Evolutionary conservation across 768 basidiomycete species (phyloP).

Genomic region (Lyophyllum decastes): DNA sequence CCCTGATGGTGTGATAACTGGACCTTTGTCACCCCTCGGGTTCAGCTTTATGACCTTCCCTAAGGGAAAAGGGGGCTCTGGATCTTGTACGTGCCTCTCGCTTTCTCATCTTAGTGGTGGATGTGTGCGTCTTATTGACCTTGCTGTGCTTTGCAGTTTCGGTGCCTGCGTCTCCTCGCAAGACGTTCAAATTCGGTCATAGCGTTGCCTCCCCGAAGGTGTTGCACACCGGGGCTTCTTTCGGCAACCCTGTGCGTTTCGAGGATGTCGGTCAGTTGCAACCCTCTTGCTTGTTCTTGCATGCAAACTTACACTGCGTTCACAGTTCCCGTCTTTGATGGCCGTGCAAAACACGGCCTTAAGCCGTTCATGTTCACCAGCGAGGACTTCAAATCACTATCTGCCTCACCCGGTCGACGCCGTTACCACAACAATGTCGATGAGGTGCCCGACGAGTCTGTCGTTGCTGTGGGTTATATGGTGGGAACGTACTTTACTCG

Average conservation of each 20-base stretch:
- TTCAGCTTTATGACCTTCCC: not conserved
- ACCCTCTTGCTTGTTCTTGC: not conserved
- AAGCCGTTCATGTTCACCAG: not conserved
- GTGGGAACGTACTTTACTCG: not conserved
- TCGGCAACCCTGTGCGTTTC: not conserved
- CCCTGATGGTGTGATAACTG: not conserved
- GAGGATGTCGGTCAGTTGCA: not conserved
- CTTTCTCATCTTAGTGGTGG: not conserved
- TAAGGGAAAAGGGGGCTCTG: conserved; percentile 1
- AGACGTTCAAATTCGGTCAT: not conserved
- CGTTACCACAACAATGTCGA: not conserved
- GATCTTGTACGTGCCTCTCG: not conserved
- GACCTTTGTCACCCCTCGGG: not conserved
- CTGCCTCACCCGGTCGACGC: not conserved
- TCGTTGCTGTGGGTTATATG: conserved; percentile 1
- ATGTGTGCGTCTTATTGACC: not conserved
- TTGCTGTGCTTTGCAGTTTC: not conserved
- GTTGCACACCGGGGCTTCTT: not conserved
- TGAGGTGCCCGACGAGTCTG: not conserved
- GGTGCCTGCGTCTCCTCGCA: not conserved
- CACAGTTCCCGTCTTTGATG: conserved; percentile 12
- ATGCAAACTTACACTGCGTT: not conserved
- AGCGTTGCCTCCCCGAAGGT: not conserved
- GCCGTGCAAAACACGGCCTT: not conserved
- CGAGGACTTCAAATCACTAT: not conserved